These are phyloP conservation scores for Rhodomyrtus tomentosa DNA, from an alignment of 345 rosid genomes.

Conservation along the genomic window DNA sequence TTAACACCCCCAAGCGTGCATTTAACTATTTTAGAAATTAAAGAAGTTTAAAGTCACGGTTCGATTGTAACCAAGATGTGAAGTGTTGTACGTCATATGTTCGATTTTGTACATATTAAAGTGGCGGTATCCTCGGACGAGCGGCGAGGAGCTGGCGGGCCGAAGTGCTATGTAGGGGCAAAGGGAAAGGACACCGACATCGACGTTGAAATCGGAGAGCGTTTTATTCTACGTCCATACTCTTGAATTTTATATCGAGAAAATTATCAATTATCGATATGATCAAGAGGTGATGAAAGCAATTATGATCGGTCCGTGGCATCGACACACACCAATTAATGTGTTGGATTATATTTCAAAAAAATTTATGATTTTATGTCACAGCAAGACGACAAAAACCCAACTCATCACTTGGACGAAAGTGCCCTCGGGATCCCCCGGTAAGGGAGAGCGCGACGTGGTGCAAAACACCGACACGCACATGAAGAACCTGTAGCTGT, in stretches of 20 bases:
- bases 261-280: too few species aligned
- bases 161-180: background rate
- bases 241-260: too few species aligned
- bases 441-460: background rate
- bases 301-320: background rate
- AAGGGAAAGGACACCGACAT: background rate
- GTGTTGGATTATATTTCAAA: background rate
- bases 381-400: background rate
- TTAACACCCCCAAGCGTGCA: rapidly evolving
- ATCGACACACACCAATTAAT: background rate
- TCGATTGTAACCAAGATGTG: rapidly evolving
- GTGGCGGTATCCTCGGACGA: rapidly evolving
- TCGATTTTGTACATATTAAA: rapidly evolving
- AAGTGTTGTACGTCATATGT: background rate
- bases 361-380: background rate
- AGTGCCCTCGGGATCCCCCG: background rate
- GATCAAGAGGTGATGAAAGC: background rate
- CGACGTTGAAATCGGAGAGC: too few species aligned
- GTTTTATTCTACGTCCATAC: too few species aligned
- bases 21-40: background rate
- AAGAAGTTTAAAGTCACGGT: background rate
- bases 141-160: rapidly evolving
- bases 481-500: background rate
- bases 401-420: background rate
- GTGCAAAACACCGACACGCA: background rate